Conservation (phyloP, 2,329 filamentous ascomycete genomes). For the Lecanicillium sp. region DNA sequence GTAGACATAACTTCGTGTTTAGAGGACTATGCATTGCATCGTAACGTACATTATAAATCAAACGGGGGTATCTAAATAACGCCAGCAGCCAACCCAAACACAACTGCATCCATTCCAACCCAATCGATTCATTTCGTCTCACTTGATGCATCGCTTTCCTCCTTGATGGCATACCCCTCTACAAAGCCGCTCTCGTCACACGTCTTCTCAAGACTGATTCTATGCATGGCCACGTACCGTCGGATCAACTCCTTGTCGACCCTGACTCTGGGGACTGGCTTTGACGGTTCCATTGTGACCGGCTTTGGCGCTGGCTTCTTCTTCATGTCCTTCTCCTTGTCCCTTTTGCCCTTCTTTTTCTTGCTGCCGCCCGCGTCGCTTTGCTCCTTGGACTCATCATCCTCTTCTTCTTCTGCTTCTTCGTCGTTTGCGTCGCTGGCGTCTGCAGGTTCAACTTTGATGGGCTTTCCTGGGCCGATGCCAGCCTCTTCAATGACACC, state of each 20-base stretch:
- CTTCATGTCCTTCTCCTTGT: constrained; percentile 17
- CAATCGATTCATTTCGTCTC: constrained; percentile 23
- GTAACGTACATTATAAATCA: neutral
- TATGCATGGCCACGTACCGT: constrained; percentile 56
- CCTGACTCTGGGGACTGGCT: constrained; percentile 35
- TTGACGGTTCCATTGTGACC: constrained; percentile 3
- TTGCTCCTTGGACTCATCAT: constrained; percentile 11
- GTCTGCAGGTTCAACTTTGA: constrained; percentile 5
- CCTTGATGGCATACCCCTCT: constrained; percentile 52
- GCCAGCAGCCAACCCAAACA: neutral
- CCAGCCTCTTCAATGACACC: constrained; percentile 54
- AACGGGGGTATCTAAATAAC: constrained; percentile 2
- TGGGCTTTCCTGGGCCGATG: constrained; percentile 32
- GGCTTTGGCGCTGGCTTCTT: constrained; percentile 13
- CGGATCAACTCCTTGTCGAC: constrained; percentile 50
- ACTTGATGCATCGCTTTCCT: constrained; percentile 17
- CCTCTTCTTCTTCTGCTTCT: constrained; percentile 15
- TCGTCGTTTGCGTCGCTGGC: constrained; percentile 11
- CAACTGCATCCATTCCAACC: constrained; percentile 1
- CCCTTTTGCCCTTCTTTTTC: constrained; percentile 10
- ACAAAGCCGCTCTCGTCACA: constrained; percentile 71
- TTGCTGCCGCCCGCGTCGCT: constrained; percentile 3
- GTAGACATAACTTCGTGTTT: no score
- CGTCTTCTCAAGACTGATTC: constrained; percentile 53
- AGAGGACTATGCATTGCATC: no score